Conservation (phyloP, 148 eudicot genomes). For the Rhododendron ferrugineum region DNA sequence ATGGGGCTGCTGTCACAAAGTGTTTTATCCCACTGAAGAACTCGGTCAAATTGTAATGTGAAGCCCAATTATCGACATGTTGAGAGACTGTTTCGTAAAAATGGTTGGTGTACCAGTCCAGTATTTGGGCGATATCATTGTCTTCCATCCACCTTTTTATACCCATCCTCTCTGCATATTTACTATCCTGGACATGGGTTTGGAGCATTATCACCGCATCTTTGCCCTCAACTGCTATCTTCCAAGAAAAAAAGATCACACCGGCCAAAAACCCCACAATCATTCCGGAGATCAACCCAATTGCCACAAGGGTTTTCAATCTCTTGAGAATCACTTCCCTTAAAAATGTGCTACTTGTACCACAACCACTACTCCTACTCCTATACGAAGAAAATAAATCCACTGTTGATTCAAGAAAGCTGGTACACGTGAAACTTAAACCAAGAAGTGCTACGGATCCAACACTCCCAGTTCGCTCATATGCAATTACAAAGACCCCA, state of each 20-base stretch:
- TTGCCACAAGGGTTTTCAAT: constrained; percentile 75
- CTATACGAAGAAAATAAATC: constrained; percentile 54
- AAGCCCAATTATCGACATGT: constrained; percentile 72
- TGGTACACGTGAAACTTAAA: constrained; percentile 57
- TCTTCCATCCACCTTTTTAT: constrained; percentile 91
- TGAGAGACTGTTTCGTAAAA: constrained; percentile 68
- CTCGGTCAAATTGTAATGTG: constrained; percentile 89
- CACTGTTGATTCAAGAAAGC: constrained; percentile 58
- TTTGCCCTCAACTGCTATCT: constrained; percentile 84
- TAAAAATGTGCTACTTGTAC: constrained; percentile 46
- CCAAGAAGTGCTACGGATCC: constrained; percentile 54
- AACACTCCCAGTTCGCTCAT: constrained; percentile 39
- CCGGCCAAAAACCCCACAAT: constrained; percentile 65
- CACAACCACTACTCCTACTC: constrained; percentile 55
- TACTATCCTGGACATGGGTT: constrained; percentile 65
- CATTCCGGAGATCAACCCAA: constrained; percentile 76
- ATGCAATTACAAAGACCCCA: constrained; percentile 60
- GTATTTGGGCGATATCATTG: constrained; percentile 81
- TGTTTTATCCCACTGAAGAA: constrained; percentile 78
- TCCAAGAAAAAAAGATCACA: constrained; percentile 76
- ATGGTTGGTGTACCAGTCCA: constrained; percentile 61
- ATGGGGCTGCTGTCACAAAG: constrained; percentile 44
- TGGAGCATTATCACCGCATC: constrained; percentile 74
- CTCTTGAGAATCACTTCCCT: constrained; percentile 39
- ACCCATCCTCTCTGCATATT: constrained; percentile 81